Conservation (phyloP, 2,329 filamentous ascomycete species). For the Ciborinia camelliae region DNA sequence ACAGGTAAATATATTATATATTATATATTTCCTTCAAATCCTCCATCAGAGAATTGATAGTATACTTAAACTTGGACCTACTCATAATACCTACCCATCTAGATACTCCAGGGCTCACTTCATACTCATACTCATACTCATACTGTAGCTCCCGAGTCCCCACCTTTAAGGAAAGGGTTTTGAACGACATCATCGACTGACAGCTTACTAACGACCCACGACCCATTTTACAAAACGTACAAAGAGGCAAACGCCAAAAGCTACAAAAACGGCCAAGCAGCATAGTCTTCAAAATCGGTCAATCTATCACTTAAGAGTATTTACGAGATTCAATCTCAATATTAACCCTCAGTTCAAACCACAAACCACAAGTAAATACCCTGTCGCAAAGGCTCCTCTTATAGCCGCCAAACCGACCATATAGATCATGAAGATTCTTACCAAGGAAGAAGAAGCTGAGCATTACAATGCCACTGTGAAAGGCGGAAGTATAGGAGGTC, state of each 20-base stretch:
- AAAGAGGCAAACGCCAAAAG: neutral
- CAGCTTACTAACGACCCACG: constrained; percentile 1
- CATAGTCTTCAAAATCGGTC: no score
- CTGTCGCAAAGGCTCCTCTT: neutral
- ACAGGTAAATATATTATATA: neutral
- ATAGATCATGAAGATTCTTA: constrained; percentile 81
- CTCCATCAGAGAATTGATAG: neutral
- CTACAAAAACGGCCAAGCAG: neutral
- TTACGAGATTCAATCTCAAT: neutral
- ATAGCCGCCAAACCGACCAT: neutral
- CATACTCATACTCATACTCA: no score
- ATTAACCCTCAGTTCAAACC: neutral
- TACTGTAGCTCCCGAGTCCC: no score
- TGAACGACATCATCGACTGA: constrained; percentile 9
- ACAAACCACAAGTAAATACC: neutral
- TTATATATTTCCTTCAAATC: neutral
- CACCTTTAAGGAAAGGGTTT: neutral
- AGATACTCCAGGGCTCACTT: no score
- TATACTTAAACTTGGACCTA: no score
- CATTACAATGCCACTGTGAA: constrained; percentile 81
- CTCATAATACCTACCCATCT: no score
- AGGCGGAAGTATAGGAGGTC: constrained; percentile 73
- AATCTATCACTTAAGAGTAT: neutral
- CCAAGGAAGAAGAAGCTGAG: constrained; percentile 83
- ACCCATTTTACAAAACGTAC: neutral